Base-by-base conservation (phyloP, 768 basidiomycete species). In the Tylopilus plumbeoviolaceoides region DNA sequence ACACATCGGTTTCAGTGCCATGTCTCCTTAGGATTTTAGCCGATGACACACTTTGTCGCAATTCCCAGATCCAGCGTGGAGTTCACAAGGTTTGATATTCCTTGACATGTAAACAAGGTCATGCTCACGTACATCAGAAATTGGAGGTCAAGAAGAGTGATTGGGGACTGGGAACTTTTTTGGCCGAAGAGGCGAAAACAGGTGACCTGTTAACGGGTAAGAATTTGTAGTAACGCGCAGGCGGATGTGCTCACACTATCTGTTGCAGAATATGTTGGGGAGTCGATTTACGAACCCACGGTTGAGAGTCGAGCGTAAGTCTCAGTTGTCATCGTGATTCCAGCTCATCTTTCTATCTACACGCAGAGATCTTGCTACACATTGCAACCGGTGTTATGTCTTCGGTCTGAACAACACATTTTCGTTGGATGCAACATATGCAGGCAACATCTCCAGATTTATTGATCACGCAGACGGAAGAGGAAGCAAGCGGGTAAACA, bases 391-490 rank as follows among this genome's bases (percentile, higher is more conserved):
- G 38, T 83, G 77, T 53, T 91, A 91, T 55, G 73, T 82, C 9
- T 89, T 86, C 53, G 71, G 70, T 18, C 63, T 89, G 46, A 79
- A 84, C 57, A 40, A 62, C 0, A 63, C 66, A 0, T 59, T 76
- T 27, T 70, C 75, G 8, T 59, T 88, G n/a, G 88, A 90, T 62
- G 72, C 79, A 28, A 66, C 75, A 17, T 73, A 70, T 33, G 76
- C 71, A 1, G 87, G 85, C 5, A 89, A 89, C 52, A 72, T 75
- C 38, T 73, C 85, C n/a, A 74, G 86, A 14, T 89, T 82, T 58
- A 80, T 89, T 48, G 86, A 91, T 59, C 87, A 90, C 71, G 20
- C 53, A 53, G 46, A 56, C 42, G 17, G 63, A 69, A n/a, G n/a
- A n/a, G 4, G 38, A 35, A 36, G 57, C 10, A 54, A 30, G 15